phyloP scores from a whole-genome alignment of 208 protist species.

The Chromosphaera perkinsii region DNA sequence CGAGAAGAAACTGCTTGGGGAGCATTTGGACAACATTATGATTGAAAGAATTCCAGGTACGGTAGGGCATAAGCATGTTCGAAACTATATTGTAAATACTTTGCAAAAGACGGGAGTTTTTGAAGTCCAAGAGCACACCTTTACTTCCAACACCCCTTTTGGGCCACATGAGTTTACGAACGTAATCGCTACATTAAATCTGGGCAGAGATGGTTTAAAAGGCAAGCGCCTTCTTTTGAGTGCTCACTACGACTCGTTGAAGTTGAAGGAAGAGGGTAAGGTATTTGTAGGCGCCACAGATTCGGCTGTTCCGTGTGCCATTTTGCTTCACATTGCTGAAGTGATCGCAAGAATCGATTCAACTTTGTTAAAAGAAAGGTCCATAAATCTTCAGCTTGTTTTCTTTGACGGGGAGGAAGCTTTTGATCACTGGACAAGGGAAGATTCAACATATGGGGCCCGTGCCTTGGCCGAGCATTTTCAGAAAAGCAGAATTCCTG shows the following conservation, averaged over 20 bases:
- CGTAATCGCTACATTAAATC: too few species aligned
- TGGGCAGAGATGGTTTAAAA: too few species aligned
- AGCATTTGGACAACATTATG: too few species aligned
- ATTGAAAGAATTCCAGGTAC: too few species aligned
- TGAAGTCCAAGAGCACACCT: too few species aligned
- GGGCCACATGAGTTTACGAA: too few species aligned
- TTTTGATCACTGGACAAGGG: conserved; percentile 67
- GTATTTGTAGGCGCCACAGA: conserved; percentile 78
- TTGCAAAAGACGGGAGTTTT: too few species aligned
- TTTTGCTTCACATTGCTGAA: conserved; percentile 24
- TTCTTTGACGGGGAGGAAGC: conserved; percentile 88
- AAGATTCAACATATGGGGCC: conserved; percentile 80
- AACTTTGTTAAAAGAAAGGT: neutral
- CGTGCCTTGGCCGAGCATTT: conserved; percentile 68
- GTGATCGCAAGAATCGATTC: neutral
- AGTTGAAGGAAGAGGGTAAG: conserved; percentile 30
- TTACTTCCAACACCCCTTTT: too few species aligned
- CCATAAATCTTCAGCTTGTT: conserved; percentile 57
- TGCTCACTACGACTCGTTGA: conserved; percentile 80
- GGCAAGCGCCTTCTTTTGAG: conserved; percentile 71
- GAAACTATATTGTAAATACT: too few species aligned
- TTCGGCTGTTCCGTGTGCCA: conserved; percentile 49
- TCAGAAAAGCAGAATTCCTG: neutral
- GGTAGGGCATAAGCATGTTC: too few species aligned
- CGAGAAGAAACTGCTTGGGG: too few species aligned